Percentiles rank a stretch among this genome's conserved stretches.
These are phyloP conservation scores for Lepidium didymum DNA, from an alignment of 345 rosid species.

Conservation along the genomic window DNA sequence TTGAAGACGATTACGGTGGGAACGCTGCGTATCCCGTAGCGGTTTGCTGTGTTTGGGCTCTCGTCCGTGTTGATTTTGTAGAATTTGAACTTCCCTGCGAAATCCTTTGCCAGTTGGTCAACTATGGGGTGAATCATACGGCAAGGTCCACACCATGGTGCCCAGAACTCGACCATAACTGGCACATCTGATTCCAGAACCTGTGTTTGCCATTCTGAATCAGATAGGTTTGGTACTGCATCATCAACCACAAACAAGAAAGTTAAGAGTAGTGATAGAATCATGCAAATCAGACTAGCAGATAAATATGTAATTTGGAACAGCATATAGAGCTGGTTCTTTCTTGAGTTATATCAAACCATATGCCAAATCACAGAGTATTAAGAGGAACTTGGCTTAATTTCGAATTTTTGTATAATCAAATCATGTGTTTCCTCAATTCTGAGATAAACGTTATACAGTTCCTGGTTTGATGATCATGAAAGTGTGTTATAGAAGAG, in stretches of 20 bases:
- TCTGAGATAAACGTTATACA: not conserved
- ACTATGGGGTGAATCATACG: conserved; percentile 59
- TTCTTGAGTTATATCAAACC: not conserved
- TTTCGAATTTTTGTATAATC: not conserved
- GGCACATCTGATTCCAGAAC: conserved; percentile 53
- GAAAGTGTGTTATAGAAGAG: not conserved
- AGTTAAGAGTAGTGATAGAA: not conserved
- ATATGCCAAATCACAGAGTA: not conserved
- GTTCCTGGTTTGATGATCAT: not conserved
- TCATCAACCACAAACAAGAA: conserved; percentile 4
- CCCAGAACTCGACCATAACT: conserved; percentile 69
- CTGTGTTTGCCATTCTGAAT: conserved; percentile 54
- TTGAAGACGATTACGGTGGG: conserved; percentile 58
- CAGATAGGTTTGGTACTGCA: conserved; percentile 45
- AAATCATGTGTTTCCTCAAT: not conserved
- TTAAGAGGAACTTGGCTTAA: not conserved
- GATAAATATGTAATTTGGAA: too few relatives aligned
- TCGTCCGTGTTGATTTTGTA: conserved; percentile 68
- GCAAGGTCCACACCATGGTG: conserved; percentile 90
- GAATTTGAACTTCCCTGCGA: conserved; percentile 63
- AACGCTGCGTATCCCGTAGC: conserved; percentile 61
- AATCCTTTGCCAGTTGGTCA: conserved; percentile 49
- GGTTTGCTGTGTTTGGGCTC: conserved; percentile 46
- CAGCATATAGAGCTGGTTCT: not conserved
- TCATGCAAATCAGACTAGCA: too few relatives aligned